These are phyloP conservation scores for Coffea canephora DNA, from an alignment of 257 asterid species.

Conservation along the genomic window DNA sequence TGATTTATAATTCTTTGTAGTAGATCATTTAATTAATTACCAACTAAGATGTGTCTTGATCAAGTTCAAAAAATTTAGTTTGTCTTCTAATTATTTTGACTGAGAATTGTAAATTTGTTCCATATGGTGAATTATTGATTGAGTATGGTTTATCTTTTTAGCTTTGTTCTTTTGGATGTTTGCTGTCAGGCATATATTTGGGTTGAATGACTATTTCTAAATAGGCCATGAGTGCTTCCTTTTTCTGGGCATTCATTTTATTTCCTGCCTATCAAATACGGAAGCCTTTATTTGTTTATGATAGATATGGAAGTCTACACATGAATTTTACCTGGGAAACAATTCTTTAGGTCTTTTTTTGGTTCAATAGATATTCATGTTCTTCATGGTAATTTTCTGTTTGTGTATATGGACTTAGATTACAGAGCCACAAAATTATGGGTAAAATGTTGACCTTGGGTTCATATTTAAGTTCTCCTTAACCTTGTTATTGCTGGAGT, in stretches of 20 bases:
- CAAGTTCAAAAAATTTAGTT: background rate
- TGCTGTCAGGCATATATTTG: background rate
- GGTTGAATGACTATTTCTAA: background rate
- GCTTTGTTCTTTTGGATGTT: background rate
- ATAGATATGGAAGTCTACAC: background rate
- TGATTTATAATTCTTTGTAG: background rate
- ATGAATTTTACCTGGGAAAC: background rate
- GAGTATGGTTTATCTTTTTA: background rate
- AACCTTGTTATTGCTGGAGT: background rate
- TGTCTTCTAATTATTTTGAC: background rate
- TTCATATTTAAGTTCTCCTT: background rate
- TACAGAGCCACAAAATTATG: background rate
- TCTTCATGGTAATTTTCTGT: background rate
- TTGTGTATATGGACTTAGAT: background rate
- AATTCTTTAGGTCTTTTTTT: background rate
- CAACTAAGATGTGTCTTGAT: background rate
- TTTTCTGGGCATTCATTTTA: no score
- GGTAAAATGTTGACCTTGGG: background rate
- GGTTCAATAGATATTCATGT: background rate
- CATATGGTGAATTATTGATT: background rate
- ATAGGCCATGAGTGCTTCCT: background rate
- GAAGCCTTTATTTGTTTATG: background rate
- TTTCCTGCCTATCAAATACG: background rate
- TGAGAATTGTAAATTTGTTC: no score
- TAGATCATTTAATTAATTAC: background rate